Base-by-base conservation (phyloP, 768 basidiomycete species). In the Infundibulicybe gibba region DNA sequence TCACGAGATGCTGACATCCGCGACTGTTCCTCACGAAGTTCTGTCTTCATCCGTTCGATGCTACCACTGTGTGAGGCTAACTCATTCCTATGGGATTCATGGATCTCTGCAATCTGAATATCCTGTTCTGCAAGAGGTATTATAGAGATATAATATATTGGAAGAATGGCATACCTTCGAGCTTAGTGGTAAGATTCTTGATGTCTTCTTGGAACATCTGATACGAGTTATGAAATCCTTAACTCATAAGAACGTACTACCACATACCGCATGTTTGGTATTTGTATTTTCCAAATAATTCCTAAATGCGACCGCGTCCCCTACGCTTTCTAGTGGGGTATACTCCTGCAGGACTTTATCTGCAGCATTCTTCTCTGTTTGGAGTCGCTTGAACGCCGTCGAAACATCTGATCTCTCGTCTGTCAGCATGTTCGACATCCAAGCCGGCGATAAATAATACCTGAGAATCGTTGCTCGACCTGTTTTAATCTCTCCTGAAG, bases 21-120 rank as follows among this genome's bases (percentile, higher is more conserved):
- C 0, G 81, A 77, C 56, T 94, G 89, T 3, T 81, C 74, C 57
- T 90, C 87, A 13, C 66, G 66, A 6, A 92, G 61, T 53, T 94
- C 88, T 11, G 71, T 72, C 33, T 76, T 79, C 33, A 97, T 71
- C 33, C 76, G 76, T 52, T 85, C 81, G 38, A 92, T 81, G 51
- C 87, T 82, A 34, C 85, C 79, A 3, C 78, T 80, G 51, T 87
- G 88, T 12, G 92, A 94, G n/a, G 75, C 63, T 11, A 80, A 80
- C 65, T 95, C 93, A 8, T 90, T 71, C 12, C 74, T 77, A 59
- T 95, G 94, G 6, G 81, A 90, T 52, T 93, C 89, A 32, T 83
- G 83, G 0, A 97, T 69, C 60, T 97, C 93, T 53, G 89, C 86
- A 10, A 92, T 74, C 6, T 86, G 86, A 43, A 81, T 83, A 46